Evolutionary conservation across 164 flowering plant species (phyloP).

Genomic region (Tetrastigma voinierianum): DNA sequence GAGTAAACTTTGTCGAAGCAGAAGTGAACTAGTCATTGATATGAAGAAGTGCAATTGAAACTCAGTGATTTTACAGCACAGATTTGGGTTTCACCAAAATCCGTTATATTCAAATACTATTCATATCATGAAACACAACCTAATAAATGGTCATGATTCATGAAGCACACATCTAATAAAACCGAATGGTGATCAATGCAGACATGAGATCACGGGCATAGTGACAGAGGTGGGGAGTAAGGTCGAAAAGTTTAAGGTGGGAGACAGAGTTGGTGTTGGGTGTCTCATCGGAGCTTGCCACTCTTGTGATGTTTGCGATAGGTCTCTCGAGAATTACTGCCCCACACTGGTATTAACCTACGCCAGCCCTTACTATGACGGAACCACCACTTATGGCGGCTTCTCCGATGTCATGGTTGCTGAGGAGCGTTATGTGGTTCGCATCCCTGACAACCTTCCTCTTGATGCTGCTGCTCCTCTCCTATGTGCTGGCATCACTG

Average conservation of each 20-base stretch:
- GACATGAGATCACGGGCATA: slow-evolving; percentile 39
- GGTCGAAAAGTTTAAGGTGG: slow-evolving; percentile 28
- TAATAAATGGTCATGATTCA: background rate
- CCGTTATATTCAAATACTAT: too few species aligned
- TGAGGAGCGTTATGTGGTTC: slow-evolving; percentile 34
- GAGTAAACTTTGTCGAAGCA: too few species aligned
- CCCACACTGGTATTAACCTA: slow-evolving; percentile 28
- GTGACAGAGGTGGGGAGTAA: slow-evolving; percentile 34
- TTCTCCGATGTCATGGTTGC: slow-evolving; percentile 8
- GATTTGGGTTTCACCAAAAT: too few species aligned
- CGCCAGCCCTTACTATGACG: slow-evolving; percentile 20
- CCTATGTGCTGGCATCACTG: too few species aligned
- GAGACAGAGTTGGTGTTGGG: slow-evolving; percentile 42
- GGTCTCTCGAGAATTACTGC: slow-evolving; percentile 34
- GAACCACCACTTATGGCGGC: slow-evolving; percentile 7
- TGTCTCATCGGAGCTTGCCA: slow-evolving; percentile 16
- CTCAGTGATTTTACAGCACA: too few species aligned
- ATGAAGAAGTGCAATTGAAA: too few species aligned
- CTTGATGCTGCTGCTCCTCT: slow-evolving; percentile 43
- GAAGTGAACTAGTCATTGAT: too few species aligned
- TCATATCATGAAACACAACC: background rate
- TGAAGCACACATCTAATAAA: background rate
- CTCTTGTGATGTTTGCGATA: slow-evolving; percentile 22
- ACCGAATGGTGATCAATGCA: slow-evolving; percentile 3
- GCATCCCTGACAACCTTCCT: slow-evolving; percentile 41